These are phyloP conservation scores for Calocybe gambosa DNA, from an alignment of 1,284 basidiomycete species.

Conservation along the genomic window DNA sequence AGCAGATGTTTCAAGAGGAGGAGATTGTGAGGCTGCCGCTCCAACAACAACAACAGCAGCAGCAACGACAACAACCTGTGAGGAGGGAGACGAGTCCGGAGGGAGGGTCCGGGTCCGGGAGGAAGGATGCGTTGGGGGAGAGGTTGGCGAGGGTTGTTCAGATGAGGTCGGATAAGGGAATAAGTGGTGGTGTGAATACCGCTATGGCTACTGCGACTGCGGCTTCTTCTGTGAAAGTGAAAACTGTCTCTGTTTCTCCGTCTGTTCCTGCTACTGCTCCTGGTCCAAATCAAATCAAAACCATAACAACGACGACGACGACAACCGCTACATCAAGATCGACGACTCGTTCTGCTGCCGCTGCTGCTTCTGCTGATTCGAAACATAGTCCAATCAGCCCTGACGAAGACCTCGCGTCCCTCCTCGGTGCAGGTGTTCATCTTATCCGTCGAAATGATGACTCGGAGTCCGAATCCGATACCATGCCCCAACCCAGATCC, in stretches of 20 bases:
- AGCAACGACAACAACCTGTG: not conserved
- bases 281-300: not conserved
- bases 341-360: not conserved
- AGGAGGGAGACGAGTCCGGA: slow-evolving; percentile 17
- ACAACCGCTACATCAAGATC: not conserved
- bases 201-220: slow-evolving; percentile 2
- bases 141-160: slow-evolving; percentile 32
- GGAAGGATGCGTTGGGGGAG: slow-evolving; percentile 33
- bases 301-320: not conserved
- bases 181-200: slow-evolving; percentile 1
- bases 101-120: slow-evolving; percentile 8
- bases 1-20: slow-evolving; percentile 12
- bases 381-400: slow-evolving; percentile 20
- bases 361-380: not conserved
- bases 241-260: no score
- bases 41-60: not conserved
- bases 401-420: slow-evolving; percentile 31
- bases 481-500: no score
- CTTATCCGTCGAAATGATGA: slow-evolving; percentile 32
- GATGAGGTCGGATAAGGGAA: not conserved
- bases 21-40: not conserved
- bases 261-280: no score
- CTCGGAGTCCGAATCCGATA: slow-evolving; percentile 18
- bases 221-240: not conserved
- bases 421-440: slow-evolving; percentile 34